A percentile compares a stretch with the other conserved stretches of the same genome.
Conservation (phyloP, 768 basidiomycete species). For the Suillus sp. region DNA sequence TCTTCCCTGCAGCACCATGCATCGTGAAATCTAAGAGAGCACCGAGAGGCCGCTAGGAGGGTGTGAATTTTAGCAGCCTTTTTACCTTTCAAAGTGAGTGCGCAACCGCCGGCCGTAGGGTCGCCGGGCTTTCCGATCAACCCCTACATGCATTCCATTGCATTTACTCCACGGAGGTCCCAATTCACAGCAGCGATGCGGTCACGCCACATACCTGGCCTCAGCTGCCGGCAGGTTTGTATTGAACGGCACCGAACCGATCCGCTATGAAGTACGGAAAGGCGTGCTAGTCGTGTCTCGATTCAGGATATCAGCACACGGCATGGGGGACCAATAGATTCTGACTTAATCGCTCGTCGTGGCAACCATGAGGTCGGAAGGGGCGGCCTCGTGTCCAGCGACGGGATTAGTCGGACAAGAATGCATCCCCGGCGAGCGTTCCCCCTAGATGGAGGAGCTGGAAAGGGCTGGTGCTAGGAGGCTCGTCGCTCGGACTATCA, state of each 20-base stretch:
- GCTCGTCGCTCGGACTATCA: neutral
- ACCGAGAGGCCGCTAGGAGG: constrained; percentile 8
- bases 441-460: neutral
- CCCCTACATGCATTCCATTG: constrained; percentile 1
- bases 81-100: constrained; percentile 19
- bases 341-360: constrained; percentile 7
- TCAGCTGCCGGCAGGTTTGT: neutral
- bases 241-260: constrained; percentile 9
- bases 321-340: constrained; percentile 1
- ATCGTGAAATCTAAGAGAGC: constrained; percentile 17
- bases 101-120: constrained; percentile 13
- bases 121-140: constrained; percentile 14
- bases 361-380: constrained; percentile 12
- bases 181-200: neutral
- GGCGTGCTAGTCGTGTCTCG: constrained; percentile 6
- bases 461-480: neutral
- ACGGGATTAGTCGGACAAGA: constrained; percentile 5
- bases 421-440: neutral
- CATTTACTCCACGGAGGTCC: neutral
- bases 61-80: constrained; percentile 7
- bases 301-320: constrained; percentile 5
- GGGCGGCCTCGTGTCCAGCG: constrained; percentile 9
- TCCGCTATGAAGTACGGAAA: constrained; percentile 7
- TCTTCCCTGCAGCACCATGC: constrained; percentile 33
- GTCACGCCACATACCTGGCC: constrained; percentile 2